Evolutionary conservation across 441 rosid genomes (phyloP), one percentile per base, ranked within the genome.

Genomic region (Gossypium davidsonii): DNA sequence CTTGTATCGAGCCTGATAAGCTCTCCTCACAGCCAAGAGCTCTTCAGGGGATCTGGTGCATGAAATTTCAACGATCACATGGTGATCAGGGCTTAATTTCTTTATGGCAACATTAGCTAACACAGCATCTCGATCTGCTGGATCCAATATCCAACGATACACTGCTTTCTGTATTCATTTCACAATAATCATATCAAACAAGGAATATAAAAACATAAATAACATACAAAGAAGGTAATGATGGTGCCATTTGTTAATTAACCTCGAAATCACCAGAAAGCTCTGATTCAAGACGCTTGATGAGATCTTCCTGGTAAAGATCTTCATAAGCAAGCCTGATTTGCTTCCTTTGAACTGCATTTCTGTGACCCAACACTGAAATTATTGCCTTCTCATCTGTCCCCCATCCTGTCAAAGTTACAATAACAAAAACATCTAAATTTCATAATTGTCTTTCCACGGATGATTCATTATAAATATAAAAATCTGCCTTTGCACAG

Each of bases 221-320:
- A 31, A 31, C 34, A 31, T 5, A 4, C 4, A 39, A 20, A 20
- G 53, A 64, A 64, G 3, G 10, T 4, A 8, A 17, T 8, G 39
- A 49, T 21, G 57, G 0, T 0, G 17, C 4, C 39, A 21, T 7
- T 31, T 34, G 1, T 0, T 6, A 55, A 56, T 23, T 23, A 21
- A 85, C 94, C 94, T 90, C 91, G 60, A 90, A 90, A 67, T 85
- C 94, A 3, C 92, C 94, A 12, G 79, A 57, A 65, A 90, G 85
- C 76, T 90, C 94, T 26, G 90, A 86, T 70, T 90, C 94, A 0
- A 65, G 70, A 44, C 70, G 70, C 34, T 65, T 65, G 70, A 65
- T 21, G 12, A 89, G 91, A 62, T 89, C 90, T 66, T 86, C 94
- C 25, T 88, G 85, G 76, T 80, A 85, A 23, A 80, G 74, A 0